These are phyloP conservation scores for Colletotrichum aenigma DNA, from an alignment of 2,329 filamentous ascomycete genomes.

Conservation along the genomic window DNA sequence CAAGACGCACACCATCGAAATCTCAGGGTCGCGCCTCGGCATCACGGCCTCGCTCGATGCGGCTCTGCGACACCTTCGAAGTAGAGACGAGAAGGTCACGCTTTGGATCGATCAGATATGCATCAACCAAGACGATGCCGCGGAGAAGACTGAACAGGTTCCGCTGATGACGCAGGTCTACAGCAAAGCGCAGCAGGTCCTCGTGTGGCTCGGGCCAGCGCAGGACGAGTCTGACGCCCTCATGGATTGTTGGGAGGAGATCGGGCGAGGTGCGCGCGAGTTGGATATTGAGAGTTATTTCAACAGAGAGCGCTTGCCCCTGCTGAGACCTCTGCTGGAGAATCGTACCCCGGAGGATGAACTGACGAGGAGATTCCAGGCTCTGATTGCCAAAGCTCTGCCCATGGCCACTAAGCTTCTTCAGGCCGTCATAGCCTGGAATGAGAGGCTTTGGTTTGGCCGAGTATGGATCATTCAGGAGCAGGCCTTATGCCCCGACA, in stretches of 20 bases:
- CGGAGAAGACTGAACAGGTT: slow-evolving; percentile 40
- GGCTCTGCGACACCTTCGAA: slow-evolving; percentile 7
- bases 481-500: slow-evolving; percentile 26
- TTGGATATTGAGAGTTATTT: slow-evolving; percentile 20
- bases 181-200: slow-evolving; percentile 31
- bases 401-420: background rate
- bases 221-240: slow-evolving; percentile 12
- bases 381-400: background rate
- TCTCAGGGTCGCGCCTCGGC: background rate
- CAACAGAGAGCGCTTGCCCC: background rate
- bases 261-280: slow-evolving; percentile 30
- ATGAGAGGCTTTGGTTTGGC: slow-evolving; percentile 27
- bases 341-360: background rate
- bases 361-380: slow-evolving; percentile 25
- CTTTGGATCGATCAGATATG: slow-evolving; percentile 46
- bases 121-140: slow-evolving; percentile 41
- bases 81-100: background rate
- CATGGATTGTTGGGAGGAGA: slow-evolving; percentile 14
- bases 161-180: slow-evolving; percentile 41
- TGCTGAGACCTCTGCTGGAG: background rate
- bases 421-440: background rate
- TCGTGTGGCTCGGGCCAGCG: slow-evolving; percentile 38
- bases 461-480: slow-evolving; percentile 34
- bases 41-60: slow-evolving; percentile 19
- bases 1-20: background rate